These are phyloP conservation scores for Phytophthora tubulina DNA, from an alignment of 352 stramenopile genomes.

Conservation along the genomic window DNA sequence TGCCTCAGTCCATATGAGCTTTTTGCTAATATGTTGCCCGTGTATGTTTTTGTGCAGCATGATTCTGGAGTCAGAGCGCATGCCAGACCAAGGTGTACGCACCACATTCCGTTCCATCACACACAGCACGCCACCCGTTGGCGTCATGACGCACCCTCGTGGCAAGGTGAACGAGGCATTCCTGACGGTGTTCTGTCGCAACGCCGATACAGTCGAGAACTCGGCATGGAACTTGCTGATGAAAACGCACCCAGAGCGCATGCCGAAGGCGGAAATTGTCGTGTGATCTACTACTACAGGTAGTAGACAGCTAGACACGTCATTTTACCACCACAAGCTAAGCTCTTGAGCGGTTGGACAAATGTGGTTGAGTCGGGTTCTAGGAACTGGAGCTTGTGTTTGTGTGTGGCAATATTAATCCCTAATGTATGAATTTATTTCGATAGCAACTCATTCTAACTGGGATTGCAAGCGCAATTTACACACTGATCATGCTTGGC, in stretches of 20 bases:
- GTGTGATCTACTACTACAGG: constrained; percentile 21
- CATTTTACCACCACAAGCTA: not conserved
- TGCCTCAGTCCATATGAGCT: not conserved
- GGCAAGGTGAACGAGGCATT: constrained; percentile 84
- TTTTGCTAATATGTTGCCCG: constrained; percentile 8
- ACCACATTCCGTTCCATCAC: constrained; percentile 76
- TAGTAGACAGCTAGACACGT: not conserved
- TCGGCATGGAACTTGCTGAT: constrained; percentile 67
- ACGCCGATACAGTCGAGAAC: constrained; percentile 75
- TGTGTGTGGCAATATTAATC: constrained; percentile 26
- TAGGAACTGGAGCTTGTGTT: not conserved
- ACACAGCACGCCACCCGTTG: constrained; percentile 72
- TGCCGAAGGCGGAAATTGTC: constrained; percentile 39
- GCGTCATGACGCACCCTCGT: constrained; percentile 70
- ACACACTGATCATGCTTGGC: constrained; percentile 20
- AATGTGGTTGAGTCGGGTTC: too few species aligned
- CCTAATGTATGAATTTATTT: constrained; percentile 36
- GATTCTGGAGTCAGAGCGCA: constrained; percentile 66
- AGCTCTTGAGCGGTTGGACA: too few species aligned
- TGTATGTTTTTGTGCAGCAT: constrained; percentile 47
- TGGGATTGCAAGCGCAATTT: not conserved
- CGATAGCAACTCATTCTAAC: not conserved
- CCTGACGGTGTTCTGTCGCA: constrained; percentile 80
- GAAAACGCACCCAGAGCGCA: constrained; percentile 60
- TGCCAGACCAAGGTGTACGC: constrained; percentile 59